Evolutionary conservation across 129 eudicot genomes (phyloP).

Genomic region (Solidago caesia): DNA sequence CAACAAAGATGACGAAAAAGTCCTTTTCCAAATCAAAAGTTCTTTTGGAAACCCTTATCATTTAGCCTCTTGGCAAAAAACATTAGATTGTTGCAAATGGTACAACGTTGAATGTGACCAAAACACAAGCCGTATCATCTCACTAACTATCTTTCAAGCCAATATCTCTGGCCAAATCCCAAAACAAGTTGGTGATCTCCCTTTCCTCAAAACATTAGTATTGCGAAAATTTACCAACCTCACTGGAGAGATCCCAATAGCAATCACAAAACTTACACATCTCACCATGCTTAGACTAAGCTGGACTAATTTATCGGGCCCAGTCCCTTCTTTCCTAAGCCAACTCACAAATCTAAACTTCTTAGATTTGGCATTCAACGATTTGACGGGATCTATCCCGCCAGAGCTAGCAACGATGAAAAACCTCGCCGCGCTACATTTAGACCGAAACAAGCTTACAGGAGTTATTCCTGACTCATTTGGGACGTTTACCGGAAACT

Average conservation of each 20-base stretch:
- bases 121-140: slow-evolving; percentile 34
- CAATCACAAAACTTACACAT: slow-evolving; percentile 53
- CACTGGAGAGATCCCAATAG: slow-evolving; percentile 50
- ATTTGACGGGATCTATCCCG: slow-evolving; percentile 59
- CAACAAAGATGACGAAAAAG: slow-evolving; percentile 53
- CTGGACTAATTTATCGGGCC: slow-evolving; percentile 47
- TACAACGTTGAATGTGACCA: slow-evolving; percentile 30
- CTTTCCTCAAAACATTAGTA: slow-evolving; percentile 34
- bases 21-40: slow-evolving; percentile 48
- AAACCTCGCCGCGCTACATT: slow-evolving; percentile 26
- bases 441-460: slow-evolving; percentile 60
- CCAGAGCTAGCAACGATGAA: slow-evolving; percentile 36
- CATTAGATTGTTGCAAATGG: slow-evolving; percentile 53
- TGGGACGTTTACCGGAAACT: slow-evolving; percentile 34
- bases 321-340: slow-evolving; percentile 49
- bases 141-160: slow-evolving; percentile 38
- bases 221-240: slow-evolving; percentile 46
- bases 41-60: slow-evolving; percentile 41
- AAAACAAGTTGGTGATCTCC: slow-evolving; percentile 46
- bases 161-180: slow-evolving; percentile 57
- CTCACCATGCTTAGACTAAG: slow-evolving; percentile 41
- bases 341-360: slow-evolving; percentile 37
- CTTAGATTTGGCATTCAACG: slow-evolving; percentile 44
- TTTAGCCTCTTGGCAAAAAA: slow-evolving; percentile 44
- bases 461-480: slow-evolving; percentile 68